Base-by-base conservation (phyloP, 768 basidiomycete species). In the Podaxis rugospora region DNA sequence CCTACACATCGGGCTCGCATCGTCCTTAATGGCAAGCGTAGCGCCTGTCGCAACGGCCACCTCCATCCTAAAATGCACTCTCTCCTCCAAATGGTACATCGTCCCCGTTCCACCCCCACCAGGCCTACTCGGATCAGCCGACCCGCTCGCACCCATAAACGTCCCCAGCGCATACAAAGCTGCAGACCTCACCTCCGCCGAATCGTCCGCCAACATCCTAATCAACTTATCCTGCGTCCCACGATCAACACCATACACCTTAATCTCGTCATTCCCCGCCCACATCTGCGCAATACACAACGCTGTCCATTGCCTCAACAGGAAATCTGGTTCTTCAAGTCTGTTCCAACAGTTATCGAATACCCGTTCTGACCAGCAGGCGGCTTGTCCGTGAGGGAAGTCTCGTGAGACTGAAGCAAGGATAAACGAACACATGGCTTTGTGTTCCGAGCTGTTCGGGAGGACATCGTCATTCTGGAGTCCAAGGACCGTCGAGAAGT, bases 341-440 rank as follows among this genome's bases (percentile, higher is more conserved):
- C 90, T 84, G 28, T 88, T 85, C 64, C 91, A 88, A 70, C 95
- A 97, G 59, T 88, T 83, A 62, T 95, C 90, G 64, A 98, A 93
- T 1, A 97, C 92, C 14, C 81, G 77, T 67, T 88, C 90, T 63
- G 81, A 78, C 75, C 89, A 85, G 71, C 93, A 95, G 1, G 93
- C 93, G 55, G 83, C 81, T 74, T 98, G 95, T 4, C 95, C 95
- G 2, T 82, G 81, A n/a, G 83, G 82, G 70, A 89, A 93, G 67
- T 93, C 94, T n/a, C 96, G 87, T 42, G 90, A 88, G 53, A 97
- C 87, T 13, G 94, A 87, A 23, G 90, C 83, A 27, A 98, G 86
- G 66, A 98, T 95, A 76, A 98, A 98, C 1, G 94, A 92, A 70
- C 95, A 98, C 96, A 98, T 98, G 1, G 97, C 95, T 65, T 93